phyloP scores from a whole-genome alignment of 1,139 yeast genomes.

The Candida sanyaensis region DNA sequence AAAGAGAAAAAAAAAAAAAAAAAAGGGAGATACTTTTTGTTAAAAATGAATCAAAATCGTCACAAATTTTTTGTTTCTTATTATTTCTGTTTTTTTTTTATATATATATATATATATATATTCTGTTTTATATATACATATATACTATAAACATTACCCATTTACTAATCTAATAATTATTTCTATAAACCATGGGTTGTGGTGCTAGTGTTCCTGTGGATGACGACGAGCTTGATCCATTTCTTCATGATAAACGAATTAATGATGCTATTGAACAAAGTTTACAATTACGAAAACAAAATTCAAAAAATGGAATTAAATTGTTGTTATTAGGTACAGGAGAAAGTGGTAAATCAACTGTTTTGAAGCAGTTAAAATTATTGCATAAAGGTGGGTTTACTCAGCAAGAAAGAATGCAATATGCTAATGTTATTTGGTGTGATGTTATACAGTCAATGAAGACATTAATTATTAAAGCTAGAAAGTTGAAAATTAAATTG shows the following conservation, averaged over 20 bases:
- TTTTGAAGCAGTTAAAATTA: constrained; percentile 86
- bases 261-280: constrained; percentile 72
- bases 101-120: too few relatives aligned
- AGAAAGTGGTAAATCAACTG: constrained; percentile 95
- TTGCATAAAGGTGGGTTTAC: constrained; percentile 87
- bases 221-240: constrained; percentile 51
- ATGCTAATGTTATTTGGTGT: constrained; percentile 91
- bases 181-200: constrained; percentile 59
- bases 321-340: constrained; percentile 87
- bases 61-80: too few relatives aligned
- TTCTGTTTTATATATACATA: neutral
- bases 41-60: too few relatives aligned
- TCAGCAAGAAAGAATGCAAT: constrained; percentile 76
- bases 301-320: constrained; percentile 54
- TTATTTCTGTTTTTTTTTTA: too few relatives aligned
- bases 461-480: constrained; percentile 70
- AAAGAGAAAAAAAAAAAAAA: neutral
- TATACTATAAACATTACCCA: neutral
- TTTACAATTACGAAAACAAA: constrained; percentile 53
- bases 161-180: neutral
- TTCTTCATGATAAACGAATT: constrained; percentile 49
- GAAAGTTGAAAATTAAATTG: constrained; percentile 58
- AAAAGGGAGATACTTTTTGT: too few relatives aligned
- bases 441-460: constrained; percentile 91
- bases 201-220: constrained; percentile 53